Base-by-base conservation (phyloP, 768 basidiomycete genomes). In the Atractiella rhizophila region DNA sequence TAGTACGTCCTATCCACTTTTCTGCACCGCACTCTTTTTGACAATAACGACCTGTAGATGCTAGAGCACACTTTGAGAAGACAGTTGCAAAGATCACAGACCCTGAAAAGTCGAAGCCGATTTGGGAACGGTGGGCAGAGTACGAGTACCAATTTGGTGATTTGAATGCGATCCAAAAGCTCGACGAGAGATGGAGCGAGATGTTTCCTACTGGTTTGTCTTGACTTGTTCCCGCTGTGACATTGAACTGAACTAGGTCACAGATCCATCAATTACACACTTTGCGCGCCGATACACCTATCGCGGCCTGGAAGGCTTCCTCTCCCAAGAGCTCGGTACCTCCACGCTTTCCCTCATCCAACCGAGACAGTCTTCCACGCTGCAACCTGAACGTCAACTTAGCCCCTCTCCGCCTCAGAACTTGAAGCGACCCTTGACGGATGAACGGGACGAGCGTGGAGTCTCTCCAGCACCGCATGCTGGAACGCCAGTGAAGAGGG, bases 131-230 rank as follows among this genome's bases (percentile, higher is more conserved):
- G 32, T 96, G 86, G 91, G 74, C 83, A 4, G 67, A 76, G 41
- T 88, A 88, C 60, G 82, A 91, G 58, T 94, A 85, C 60, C 75
- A 80, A 52, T 94, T 78, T 53, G 82, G 82, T n/a, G 82, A 86
- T 58, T 64, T 86, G 27, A 73, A 78, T 31, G 76, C 79, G 2
- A 70, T 79, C 2, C 72, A 78, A 50, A 81, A 86, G 59, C 68
- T 94, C 35, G 85, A 91, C 58, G 73, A 73, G 46, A 70, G 91
- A 7, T 77, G 94, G 51, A 64, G 74, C 1, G 86, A 94, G 45
- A 71, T 73, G 1, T 94, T 81, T 59, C 74, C 83, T 0, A 70
- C 70, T 36, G 82, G 83, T 82, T 46, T 29, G 70, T 36, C 15
- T 9, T 40, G 18, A n/a, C 40, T 35, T 45, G 11, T n/a, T 24